Evolutionary conservation across 2,329 filamentous ascomycete species (phyloP), one percentile per base, ranked within the genome.

Genomic region (Fusarium gaditjirri): DNA sequence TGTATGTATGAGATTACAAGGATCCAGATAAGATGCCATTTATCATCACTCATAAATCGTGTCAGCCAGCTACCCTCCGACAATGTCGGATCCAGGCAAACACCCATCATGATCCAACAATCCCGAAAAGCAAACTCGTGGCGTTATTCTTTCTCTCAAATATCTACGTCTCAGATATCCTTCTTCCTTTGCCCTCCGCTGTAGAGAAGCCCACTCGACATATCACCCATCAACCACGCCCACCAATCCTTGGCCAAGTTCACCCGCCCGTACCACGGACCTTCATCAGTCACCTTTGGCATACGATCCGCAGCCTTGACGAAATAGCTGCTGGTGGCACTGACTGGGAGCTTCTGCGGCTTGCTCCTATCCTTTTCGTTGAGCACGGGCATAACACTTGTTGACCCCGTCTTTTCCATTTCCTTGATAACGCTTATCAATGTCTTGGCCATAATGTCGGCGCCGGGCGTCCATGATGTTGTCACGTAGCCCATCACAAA

Each of bases 401-500:
- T 81, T 17, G 84, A 83, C 0, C 82, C 81, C 27, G 85, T 83
- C 23, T 82, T 78, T 46, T 85, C 80, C 86, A 91, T 90, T 58
- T 84, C 75, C 46, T 85, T 86, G 65, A 90, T 74, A 6, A 92
- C 79, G 0, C 87, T 82, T 8, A 84, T 82, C 7, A 88, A 78
- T 9, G 88, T 81, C 55, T 82, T 82, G 1, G 84, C 83, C 41
- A 79, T 81, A 1, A 84, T 82, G 65, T 93, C 90, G 1, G 89
- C 87, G 6, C 91, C 91, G 0, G 92, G 86, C 0, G 91, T 93
- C 91, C 91, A 94, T 0, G 87, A 87, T 1, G 87, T 86, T 50
- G 91, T 89, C 25, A 89, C 87, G 78, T 93, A 93, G 13, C 91
- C 92, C 46, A 91, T 83, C 39, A 92, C 82, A 57, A 89, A 84